Evolutionary conservation across 352 stramenopile species (phyloP), one percentile per base, ranked within the genome.

Genomic region (Globisporangium camurandrum): DNA sequence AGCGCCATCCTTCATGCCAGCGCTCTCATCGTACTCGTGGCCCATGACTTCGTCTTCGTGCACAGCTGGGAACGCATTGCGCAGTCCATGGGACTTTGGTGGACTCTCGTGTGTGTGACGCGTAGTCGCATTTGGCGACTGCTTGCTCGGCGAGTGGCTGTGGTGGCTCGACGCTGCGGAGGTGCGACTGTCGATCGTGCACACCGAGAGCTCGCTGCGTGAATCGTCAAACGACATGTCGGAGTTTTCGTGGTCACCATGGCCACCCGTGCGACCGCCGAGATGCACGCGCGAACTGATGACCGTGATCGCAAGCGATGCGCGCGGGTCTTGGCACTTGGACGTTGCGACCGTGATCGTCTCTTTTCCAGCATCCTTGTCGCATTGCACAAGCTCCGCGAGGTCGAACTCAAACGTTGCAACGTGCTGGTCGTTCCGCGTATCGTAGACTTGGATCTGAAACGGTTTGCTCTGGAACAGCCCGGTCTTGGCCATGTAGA

Each of bases 401-500:
- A 88, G 43, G 31, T 88, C 71, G 30, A 88, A 85, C 53, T 86
- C 74, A 31, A 88, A 88, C 2, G 72, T 46, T 10, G 71, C 76
- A 26, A 88, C 59, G 28, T 70, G 58, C 37, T 67, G 54, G 53
- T 80, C 67, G 3, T 60, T 85, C 27, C 68, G 75, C 11, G 66
- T 73, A 48, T 85, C 59, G 22, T 78, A 80, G n/a, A 88, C 57
- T 31, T 85, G 65, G 40, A 88, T 71, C 44, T 75, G 61, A 48
- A 86, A 88, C 27, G 75, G 62, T 39, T 88, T 88, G 51, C 63
- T 62, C 52, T 86, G 71, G 56, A 85, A 86, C 16, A 86, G 51
- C 12, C 76, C 76, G 24, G 74, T 76, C 57, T 88, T 88, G 40
- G 74, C 72, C 66, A 84, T 71, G 54, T 85, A 88, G 23, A 88